Base-by-base conservation (phyloP, 2,329 filamentous ascomycete species). In the Aspergillus sergii region DNA sequence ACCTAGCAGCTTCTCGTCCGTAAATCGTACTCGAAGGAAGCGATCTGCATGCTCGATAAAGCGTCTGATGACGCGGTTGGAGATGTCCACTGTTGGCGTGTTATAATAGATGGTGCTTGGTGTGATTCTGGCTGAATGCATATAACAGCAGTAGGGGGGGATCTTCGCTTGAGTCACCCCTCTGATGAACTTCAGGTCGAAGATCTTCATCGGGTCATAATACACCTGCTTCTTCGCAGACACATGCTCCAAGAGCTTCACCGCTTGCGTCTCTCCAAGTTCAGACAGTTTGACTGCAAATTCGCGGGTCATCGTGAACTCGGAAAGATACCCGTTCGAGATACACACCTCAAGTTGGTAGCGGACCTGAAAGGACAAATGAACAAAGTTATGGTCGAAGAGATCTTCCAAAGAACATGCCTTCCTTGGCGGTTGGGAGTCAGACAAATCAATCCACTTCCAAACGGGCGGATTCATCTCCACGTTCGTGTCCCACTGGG, bases 301-400 rank as follows among this genome's bases (percentile, higher is more conserved):
- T 3, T 87, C 83, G 1, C 78, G 74, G 1, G 82, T 84, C 51
- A 98, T 85, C 54, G 86, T 91, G 73, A 92, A 87, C 75, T 97
- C 94, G 59, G 89, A 90, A 14, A 99, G 79, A 28, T 88, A 83
- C 0, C 89, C 88, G 32, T 90, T 87, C 0, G 94, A 96, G n/a
- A 98, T 84, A 73, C 94, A 98, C 0, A 93, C 94, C 75, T 99
- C 94, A 0, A 99, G 85, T 74, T 97, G 93, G 73, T 98, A 99
- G 19, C 92, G 86, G 1, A 97, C 86, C 0, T 88, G 80, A 65
- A 93, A 97, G 0, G 86, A 80, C 4, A 94, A 81, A 60, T 78
- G 68, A 34, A 81, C 69, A 66, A 78, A 76, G 11, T 66, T 69
- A 26, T 74, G 66, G 26, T 76, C 64, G 68, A 69, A 68, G 43